Evolutionary conservation across 805 yeast species (phyloP).

Genomic region (Candida methanosorbosa): DNA sequence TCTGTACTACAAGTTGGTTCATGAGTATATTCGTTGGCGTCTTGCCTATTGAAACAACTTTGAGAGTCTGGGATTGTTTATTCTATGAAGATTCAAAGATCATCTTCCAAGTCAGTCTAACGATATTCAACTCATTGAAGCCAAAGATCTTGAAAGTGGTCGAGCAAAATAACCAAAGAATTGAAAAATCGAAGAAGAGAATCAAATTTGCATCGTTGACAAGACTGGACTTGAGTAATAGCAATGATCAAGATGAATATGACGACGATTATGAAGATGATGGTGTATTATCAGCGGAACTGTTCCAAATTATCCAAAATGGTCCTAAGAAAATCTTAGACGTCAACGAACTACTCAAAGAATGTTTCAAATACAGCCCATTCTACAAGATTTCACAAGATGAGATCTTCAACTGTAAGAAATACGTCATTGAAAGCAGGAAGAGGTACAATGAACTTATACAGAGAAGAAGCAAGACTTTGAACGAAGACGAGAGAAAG

Average conservation of each 20-base stretch:
- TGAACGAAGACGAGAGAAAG: slow-evolving; percentile 7
- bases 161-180: slow-evolving; percentile 12
- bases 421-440: slow-evolving; percentile 65
- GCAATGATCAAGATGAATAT: slow-evolving; percentile 2
- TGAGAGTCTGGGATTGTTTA: slow-evolving; percentile 90
- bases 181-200: neutral
- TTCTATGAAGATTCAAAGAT: slow-evolving; percentile 90
- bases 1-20: slow-evolving; percentile 96
- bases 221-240: neutral
- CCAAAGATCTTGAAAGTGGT: slow-evolving; percentile 38
- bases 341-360: slow-evolving; percentile 60
- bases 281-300: slow-evolving; percentile 21
- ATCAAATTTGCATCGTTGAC: neutral
- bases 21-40: slow-evolving; percentile 94
- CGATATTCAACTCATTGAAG: slow-evolving; percentile 70
- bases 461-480: slow-evolving; percentile 19
- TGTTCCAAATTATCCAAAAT: slow-evolving; percentile 81
- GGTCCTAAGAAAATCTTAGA: slow-evolving; percentile 66
- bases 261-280: slow-evolving; percentile 20
- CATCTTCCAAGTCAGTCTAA: slow-evolving; percentile 71
- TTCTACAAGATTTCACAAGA: slow-evolving; percentile 64
- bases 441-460: slow-evolving; percentile 26
- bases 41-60: slow-evolving; percentile 78
- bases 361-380: slow-evolving; percentile 48
- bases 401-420: slow-evolving; percentile 70